These are phyloP conservation scores for Cystobasidium slooffiae DNA, from an alignment of 1,284 basidiomycete genomes.

Conservation along the genomic window DNA sequence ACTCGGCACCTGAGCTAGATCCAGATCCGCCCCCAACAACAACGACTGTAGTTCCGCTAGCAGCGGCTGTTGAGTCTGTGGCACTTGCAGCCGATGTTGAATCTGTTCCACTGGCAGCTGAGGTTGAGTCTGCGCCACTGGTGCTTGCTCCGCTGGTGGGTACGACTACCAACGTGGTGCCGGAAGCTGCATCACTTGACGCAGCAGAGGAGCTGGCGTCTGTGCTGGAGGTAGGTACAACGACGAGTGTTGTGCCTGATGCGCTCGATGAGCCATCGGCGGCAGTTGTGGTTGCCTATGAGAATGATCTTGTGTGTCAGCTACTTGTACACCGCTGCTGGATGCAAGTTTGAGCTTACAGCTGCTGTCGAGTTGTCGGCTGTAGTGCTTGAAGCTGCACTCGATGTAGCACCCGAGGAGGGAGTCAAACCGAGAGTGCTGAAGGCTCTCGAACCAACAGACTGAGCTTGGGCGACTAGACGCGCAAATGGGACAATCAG, in stretches of 20 bases:
- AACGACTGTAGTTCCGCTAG: slow-evolving; percentile 22
- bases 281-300: neutral
- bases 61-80: slow-evolving; percentile 4
- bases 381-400: slow-evolving; percentile 16
- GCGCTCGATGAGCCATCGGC: neutral
- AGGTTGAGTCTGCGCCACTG: neutral
- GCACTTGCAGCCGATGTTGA: neutral
- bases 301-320: neutral
- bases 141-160: slow-evolving; percentile 13
- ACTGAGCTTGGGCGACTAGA: slow-evolving; percentile 31
- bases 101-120: slow-evolving; percentile 18
- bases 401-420: slow-evolving; percentile 2
- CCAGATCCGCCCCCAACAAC: neutral
- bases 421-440: slow-evolving; percentile 25
- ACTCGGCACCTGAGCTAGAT: neutral
- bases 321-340: neutral
- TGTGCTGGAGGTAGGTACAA: slow-evolving; percentile 11
- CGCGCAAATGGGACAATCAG: neutral
- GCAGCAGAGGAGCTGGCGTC: slow-evolving; percentile 9
- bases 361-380: slow-evolving; percentile 1
- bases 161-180: slow-evolving; percentile 22
- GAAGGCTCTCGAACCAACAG: slow-evolving; percentile 25
- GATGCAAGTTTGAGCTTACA: neutral
- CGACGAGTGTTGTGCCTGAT: slow-evolving; percentile 17
- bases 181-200: neutral